These are phyloP conservation scores for Fusarium dimerum DNA, from an alignment of 2,329 filamentous ascomycete species.

Conservation along the genomic window DNA sequence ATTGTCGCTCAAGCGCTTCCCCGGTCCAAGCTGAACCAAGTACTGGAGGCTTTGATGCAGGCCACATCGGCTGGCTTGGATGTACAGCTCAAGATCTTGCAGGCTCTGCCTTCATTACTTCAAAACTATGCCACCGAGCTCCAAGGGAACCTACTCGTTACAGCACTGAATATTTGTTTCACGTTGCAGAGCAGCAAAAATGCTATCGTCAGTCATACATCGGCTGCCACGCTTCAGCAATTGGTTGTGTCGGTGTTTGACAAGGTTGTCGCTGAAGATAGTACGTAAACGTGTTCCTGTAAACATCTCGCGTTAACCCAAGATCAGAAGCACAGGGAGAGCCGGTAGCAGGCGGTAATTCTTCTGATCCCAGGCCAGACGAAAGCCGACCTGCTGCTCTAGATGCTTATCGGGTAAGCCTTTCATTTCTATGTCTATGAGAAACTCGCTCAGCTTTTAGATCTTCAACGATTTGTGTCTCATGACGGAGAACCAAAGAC, in stretches of 20 bases:
- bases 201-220: constrained; percentile 90
- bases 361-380: constrained; percentile 64
- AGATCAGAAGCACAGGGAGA: constrained; percentile 46
- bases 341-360: constrained; percentile 63
- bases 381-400: constrained; percentile 74
- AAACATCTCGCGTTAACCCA: constrained; percentile 14
- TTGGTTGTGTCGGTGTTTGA: constrained; percentile 92
- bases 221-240: constrained; percentile 94
- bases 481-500: constrained; percentile 79
- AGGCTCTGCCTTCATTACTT: constrained; percentile 83
- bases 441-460: constrained; percentile 38
- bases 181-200: constrained; percentile 90
- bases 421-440: not conserved
- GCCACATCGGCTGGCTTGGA: constrained; percentile 80
- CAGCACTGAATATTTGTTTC: constrained; percentile 86
- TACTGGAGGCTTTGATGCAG: constrained; percentile 84
- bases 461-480: constrained; percentile 90
- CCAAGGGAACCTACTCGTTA: constrained; percentile 77
- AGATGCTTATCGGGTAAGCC: constrained; percentile 73
- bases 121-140: constrained; percentile 88
- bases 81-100: constrained; percentile 93
- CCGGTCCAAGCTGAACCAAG: constrained; percentile 76
- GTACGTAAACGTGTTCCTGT: constrained; percentile 44
- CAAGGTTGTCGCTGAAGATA: constrained; percentile 81
- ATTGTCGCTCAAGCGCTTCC: constrained; percentile 82